Conservation (phyloP, 352 stramenopile genomes). For the Ophiocytium majus region DNA sequence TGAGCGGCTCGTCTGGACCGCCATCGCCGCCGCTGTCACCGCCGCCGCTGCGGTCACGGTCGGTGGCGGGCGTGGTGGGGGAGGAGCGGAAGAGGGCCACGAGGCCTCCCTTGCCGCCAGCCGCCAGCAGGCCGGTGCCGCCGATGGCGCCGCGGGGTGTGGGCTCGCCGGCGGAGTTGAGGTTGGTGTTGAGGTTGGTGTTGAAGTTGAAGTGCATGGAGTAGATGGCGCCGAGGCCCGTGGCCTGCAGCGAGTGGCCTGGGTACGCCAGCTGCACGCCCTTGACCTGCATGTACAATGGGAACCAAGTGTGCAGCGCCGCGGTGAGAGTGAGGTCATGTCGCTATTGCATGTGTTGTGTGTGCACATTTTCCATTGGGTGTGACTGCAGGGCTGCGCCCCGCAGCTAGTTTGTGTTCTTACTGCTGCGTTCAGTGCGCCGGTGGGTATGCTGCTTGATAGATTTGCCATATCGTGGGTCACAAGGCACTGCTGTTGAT, state of each 20-base stretch:
- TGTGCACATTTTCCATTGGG: no score
- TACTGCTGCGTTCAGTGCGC: no score
- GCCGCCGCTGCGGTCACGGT: constrained; percentile 27
- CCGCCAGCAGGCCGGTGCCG: constrained; percentile 25
- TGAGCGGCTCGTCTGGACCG: constrained; percentile 34
- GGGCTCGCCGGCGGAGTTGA: no score
- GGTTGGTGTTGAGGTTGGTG: not conserved
- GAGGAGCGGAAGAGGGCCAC: constrained; percentile 30
- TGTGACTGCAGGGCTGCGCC: no score
- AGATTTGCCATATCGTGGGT: no score
- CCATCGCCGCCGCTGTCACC: no score
- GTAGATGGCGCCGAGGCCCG: constrained; percentile 38
- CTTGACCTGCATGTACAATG: constrained; percentile 26
- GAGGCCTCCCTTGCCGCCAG: constrained; percentile 35
- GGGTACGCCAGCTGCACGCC: constrained; percentile 21
- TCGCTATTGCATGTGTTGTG: no score
- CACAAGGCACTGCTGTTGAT: no score
- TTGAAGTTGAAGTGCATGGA: constrained; percentile 38
- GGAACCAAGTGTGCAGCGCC: no score
- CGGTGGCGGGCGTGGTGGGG: not conserved
- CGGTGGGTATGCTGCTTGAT: no score
- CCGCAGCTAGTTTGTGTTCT: no score
- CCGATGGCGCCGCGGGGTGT: not conserved
- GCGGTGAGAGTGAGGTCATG: no score
- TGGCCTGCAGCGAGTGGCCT: constrained; percentile 15